A percentile compares a stretch with the other conserved stretches of the same genome.
These are phyloP conservation scores for Coemansia sp. DNA, from an alignment of 192 early-diverging fungal genomes.

Conservation along the genomic window DNA sequence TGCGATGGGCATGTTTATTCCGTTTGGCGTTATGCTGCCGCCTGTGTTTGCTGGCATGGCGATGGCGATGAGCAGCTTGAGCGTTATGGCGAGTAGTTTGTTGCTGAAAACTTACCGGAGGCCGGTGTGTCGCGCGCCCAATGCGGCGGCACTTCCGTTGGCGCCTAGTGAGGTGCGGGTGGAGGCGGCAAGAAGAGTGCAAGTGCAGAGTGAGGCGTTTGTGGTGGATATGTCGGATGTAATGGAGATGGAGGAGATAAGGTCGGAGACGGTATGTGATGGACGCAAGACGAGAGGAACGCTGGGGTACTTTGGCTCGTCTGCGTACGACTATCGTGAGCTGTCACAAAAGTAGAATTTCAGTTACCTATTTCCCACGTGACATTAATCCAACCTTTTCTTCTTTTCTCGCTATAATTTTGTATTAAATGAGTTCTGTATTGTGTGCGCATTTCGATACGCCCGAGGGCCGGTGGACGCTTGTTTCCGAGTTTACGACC, in stretches of 20 bases:
- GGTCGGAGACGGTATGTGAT: neutral
- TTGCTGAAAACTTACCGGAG: constrained; percentile 71
- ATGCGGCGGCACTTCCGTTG: constrained; percentile 24
- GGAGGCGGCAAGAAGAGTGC: constrained; percentile 16
- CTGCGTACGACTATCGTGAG: constrained; percentile 9
- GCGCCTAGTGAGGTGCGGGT: constrained; percentile 24
- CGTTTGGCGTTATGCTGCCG: constrained; percentile 79
- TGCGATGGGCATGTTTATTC: constrained; percentile 89
- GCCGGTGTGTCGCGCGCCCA: constrained; percentile 42
- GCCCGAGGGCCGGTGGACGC: constrained; percentile 46
- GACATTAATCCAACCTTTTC: too few species aligned
- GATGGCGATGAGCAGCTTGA: constrained; percentile 90
- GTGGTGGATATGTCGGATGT: constrained; percentile 35
- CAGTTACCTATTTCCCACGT: too few species aligned
- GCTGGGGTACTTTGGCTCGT: constrained; percentile 19
- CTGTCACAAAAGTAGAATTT: neutral
- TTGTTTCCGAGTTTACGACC: constrained; percentile 38
- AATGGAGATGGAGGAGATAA: constrained; percentile 14
- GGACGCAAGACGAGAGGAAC: neutral
- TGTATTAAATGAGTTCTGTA: neutral
- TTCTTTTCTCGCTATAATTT: neutral
- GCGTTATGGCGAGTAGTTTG: constrained; percentile 87
- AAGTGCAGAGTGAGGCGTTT: constrained; percentile 8
- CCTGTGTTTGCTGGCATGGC: constrained; percentile 92
- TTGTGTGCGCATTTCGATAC: constrained; percentile 37